Evolutionary conservation across 2,329 filamentous ascomycete species (phyloP), one percentile per base, ranked within the genome.

Genomic region (Ophiostoma himal-ulmi): DNA sequence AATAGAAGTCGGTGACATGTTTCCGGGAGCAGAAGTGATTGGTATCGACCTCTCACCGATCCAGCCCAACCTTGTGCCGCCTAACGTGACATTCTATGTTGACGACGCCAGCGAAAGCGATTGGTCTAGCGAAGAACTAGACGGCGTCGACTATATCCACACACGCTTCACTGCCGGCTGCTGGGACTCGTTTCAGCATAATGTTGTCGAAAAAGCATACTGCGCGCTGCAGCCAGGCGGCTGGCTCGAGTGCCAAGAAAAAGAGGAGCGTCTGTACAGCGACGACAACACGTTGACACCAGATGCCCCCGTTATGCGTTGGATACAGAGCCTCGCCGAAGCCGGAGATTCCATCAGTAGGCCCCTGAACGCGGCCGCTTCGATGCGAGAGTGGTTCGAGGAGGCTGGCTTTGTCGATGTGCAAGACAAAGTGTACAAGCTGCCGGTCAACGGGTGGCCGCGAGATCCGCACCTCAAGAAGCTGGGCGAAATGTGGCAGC

Each of bases 21-120:
- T 88, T 72, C 88, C 88, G 14, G 76, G 83, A 4, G 80, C 88
- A 13, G 78, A 83, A 72, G 82, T 91, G 39, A 83, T 84, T 67
- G 89, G 88, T 41, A 89, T 86, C 10, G 89, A 91, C 75, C 81
- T 91, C 6, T 90, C 88, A 0, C 88, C 89, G 1, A 88, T 91
- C 36, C 89, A 91, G 75, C 88, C 89, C 2, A 80, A 80, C 5
- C 82, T 85, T 67, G 88, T 92, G 0, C 90, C 91, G 0, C 84
- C 86, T 22, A 94, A 94, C 73, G 89, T 93, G 17, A 86, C 88
- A 73, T 94, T 94, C 74, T 87, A 88, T 72, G 84, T 94, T 65
- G 90, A 93, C 76, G 90, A 93, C 75, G 83, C 83, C 14, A 14
- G 52, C n/a, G 54, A 68, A 13, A 81, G 85, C 70, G 78, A 81